phyloP scores from a whole-genome alignment of 2,329 filamentous ascomycete species.

The Hymenoscyphus occultus region DNA sequence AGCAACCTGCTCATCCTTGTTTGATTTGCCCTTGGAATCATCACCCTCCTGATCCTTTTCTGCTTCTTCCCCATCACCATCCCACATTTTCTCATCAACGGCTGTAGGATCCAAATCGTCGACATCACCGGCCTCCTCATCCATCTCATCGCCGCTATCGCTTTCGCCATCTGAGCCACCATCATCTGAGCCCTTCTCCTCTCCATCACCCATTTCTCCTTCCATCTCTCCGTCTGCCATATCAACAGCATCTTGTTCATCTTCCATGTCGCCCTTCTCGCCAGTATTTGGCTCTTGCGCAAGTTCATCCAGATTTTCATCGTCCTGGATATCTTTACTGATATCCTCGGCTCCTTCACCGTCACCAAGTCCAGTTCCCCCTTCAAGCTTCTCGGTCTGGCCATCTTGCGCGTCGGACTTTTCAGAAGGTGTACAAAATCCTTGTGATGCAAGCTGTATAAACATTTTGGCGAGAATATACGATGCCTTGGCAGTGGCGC shows the following conservation, averaged over 20 bases:
- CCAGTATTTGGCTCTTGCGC: conserved; percentile 74
- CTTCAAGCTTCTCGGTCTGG: conserved; percentile 77
- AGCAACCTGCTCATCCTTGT: conserved; percentile 50
- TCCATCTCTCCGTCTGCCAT: conserved; percentile 92
- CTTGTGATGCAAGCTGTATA: conserved; percentile 73
- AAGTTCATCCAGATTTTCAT: conserved; percentile 89
- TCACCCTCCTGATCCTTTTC: conserved; percentile 80
- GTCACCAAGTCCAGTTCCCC: conserved; percentile 89
- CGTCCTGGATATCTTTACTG: conserved; percentile 90
- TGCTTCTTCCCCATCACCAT: conserved; percentile 74
- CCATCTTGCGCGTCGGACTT: conserved; percentile 68
- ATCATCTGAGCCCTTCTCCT: conserved; percentile 61
- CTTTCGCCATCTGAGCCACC: conserved; percentile 59
- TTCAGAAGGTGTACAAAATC: conserved; percentile 88
- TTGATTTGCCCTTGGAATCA: conserved; percentile 65
- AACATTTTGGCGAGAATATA: conserved; percentile 76
- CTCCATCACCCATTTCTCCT: conserved; percentile 71
- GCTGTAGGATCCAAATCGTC: conserved; percentile 86
- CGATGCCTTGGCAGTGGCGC: conserved; percentile 68
- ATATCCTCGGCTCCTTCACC: conserved; percentile 96
- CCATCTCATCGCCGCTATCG: conserved; percentile 70
- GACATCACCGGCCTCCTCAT: conserved; percentile 87
- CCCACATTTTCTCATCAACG: conserved; percentile 99
- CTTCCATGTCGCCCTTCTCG: conserved; percentile 63
- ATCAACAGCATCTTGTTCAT: conserved; percentile 82